Evolutionary conservation across 176 grass and related monocot species (phyloP).

Genomic region (Urochloa ruziziensis): DNA sequence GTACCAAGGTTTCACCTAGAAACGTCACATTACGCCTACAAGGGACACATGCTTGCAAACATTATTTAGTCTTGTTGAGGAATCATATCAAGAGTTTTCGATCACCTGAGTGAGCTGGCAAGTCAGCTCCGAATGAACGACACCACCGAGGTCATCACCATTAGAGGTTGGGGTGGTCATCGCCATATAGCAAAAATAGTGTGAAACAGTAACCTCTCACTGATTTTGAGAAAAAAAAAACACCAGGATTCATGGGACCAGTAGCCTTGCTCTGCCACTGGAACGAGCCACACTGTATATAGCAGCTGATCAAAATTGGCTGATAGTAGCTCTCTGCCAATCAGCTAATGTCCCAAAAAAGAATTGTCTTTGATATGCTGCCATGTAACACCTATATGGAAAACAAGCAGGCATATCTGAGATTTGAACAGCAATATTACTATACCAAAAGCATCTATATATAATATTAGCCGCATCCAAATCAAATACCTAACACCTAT

Average conservation of each 20-base stretch:
- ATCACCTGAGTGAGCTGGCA: no score
- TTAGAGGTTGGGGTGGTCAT: no score
- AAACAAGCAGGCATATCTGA: not conserved
- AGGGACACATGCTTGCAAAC: not conserved
- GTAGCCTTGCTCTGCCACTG: no score
- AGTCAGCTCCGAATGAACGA: no score
- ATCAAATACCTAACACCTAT: conserved; percentile 2
- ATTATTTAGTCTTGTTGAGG: not conserved
- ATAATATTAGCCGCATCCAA: not conserved
- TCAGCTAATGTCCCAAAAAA: not conserved
- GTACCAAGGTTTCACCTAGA: not conserved
- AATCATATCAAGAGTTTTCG: not conserved
- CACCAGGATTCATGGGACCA: no score
- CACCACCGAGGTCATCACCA: no score
- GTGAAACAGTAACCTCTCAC: no score
- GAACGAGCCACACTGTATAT: no score
- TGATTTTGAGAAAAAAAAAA: no score
- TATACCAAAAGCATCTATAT: not conserved
- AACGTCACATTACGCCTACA: not conserved
- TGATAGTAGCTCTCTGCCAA: not conserved
- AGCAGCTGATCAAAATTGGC: not conserved
- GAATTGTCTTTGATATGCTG: not conserved
- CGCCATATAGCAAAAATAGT: no score
- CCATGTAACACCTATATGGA: not conserved
- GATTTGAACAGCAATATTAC: not conserved